Evolutionary conservation across 345 rosid species (phyloP), one percentile per base, ranked within the genome.

Genomic region (Pugionium cornutum): DNA sequence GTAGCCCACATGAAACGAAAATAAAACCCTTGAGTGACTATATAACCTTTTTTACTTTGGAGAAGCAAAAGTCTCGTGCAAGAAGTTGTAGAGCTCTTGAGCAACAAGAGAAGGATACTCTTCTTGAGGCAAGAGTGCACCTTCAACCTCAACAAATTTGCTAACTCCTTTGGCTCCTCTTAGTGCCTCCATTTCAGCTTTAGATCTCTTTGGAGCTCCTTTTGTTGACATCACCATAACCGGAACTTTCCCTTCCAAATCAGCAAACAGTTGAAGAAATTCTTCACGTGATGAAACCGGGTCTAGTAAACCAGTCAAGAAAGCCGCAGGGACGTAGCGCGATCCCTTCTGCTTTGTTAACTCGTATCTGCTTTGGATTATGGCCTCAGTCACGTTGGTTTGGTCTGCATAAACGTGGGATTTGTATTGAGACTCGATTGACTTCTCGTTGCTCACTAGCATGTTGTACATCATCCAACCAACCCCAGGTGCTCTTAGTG

Each of bases 401-500:
- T 94, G 83, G 74, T 89, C 83, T 55, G 92, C 89, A 35, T 92
- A 92, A 52, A 89, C 97, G 58, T 87, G 97, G 18, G 97, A 92
- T 73, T 83, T 83, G 79, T 89, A 89, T 51, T 89, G 96, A 48
- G 96, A 92, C 59, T 84, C 79, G 44, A 92, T 89, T 43, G 92
- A 80, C 68, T 88, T 88, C 83, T 86, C 88, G 29, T 87, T 89
- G 94, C 97, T 89, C 47, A 92, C 96, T 25, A 92, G 87, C 87
- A 88, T 80, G 76, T 86, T 92, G 78, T 89, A 89, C 86, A 87
- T 75, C 89, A 92, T 87, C 94, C 97, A 86, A 11, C 98, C 96
- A 4, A 89, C 80, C 27, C 79, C 95, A 9, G 96, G 98, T 32
- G 92, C 82, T 74, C 88, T 80, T 73, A 92, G 69, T 47, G 95